Percentiles rank a stretch among this genome's conserved stretches.
These are phyloP conservation scores for Tuber microsphaerosporum DNA, from an alignment of 495 filamentous ascomycete genomes.

Conservation along the genomic window DNA sequence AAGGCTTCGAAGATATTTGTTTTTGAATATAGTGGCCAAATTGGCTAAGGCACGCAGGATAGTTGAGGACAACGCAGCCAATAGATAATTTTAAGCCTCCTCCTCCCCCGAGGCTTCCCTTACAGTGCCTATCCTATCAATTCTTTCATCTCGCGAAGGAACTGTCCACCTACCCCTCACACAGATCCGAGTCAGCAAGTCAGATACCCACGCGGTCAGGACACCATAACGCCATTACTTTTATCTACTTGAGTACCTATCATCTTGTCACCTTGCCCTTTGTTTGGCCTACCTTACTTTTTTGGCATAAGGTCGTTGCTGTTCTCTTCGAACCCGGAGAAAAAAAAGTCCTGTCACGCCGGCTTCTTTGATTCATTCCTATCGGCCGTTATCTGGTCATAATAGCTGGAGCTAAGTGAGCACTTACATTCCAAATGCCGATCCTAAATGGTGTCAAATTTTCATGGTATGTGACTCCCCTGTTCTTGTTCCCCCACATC, in stretches of 20 bases:
- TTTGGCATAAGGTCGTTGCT: neutral
- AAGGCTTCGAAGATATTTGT: neutral
- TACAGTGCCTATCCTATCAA: neutral
- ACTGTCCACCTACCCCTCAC: neutral
- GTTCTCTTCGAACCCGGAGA: neutral
- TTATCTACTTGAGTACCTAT: neutral
- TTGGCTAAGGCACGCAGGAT: neutral
- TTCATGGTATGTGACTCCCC: slow-evolving; percentile 31
- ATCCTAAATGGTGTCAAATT: slow-evolving; percentile 38
- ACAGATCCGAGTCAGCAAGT: neutral
- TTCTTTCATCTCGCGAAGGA: neutral
- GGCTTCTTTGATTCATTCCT: neutral
- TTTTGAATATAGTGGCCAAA: neutral
- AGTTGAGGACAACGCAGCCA: neutral
- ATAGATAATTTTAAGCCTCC: slow-evolving; percentile 3
- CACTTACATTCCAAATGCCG: slow-evolving; percentile 28
- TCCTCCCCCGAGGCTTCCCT: neutral
- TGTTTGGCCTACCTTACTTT: neutral
- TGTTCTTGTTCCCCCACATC: neutral
- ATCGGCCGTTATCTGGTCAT: neutral
- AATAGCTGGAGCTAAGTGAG: neutral
- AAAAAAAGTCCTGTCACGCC: neutral
- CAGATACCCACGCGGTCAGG: neutral
- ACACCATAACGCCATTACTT: neutral
- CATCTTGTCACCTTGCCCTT: neutral